A percentile compares a stretch with the other conserved stretches of the same genome.
These are phyloP conservation scores for Diaporthe ilicicola DNA, from an alignment of 2,329 filamentous ascomycete species.

Conservation along the genomic window DNA sequence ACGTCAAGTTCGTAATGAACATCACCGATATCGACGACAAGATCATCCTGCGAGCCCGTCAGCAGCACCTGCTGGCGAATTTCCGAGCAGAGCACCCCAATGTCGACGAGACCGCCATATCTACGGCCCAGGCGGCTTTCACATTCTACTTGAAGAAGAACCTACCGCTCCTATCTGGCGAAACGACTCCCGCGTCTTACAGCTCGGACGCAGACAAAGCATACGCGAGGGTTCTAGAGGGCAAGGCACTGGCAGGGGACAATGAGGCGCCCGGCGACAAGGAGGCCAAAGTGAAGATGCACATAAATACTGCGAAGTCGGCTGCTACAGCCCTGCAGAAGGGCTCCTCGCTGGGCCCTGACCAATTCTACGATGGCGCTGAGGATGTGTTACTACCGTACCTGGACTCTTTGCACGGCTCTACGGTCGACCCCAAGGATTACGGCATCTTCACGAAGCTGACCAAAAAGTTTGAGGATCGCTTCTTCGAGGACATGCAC, in stretches of 20 bases:
- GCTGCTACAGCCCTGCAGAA: constrained; percentile 59
- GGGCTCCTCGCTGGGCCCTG: constrained; percentile 18
- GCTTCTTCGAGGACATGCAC: constrained; percentile 89
- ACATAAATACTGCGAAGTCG: constrained; percentile 71
- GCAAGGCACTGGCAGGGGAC: constrained; percentile 63
- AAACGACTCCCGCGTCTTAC: constrained; percentile 56
- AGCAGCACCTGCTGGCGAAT: constrained; percentile 66
- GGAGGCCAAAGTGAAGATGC: constrained; percentile 91
- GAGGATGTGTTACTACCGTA: constrained; percentile 81
- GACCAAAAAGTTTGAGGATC: constrained; percentile 84
- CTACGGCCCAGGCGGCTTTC: constrained; percentile 55
- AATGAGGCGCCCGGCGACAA: constrained; percentile 72
- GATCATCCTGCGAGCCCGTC: constrained; percentile 65
- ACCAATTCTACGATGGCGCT: constrained; percentile 59
- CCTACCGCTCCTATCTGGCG: constrained; percentile 57
- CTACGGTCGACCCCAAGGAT: constrained; percentile 67
- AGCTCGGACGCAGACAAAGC: constrained; percentile 56
- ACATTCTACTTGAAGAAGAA: constrained; percentile 63
- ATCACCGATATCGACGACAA: constrained; percentile 87
- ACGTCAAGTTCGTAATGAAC: constrained; percentile 91
- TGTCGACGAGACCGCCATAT: constrained; percentile 40
- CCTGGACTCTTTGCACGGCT: constrained; percentile 75
- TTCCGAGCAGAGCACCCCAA: constrained; percentile 64
- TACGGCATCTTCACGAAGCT: constrained; percentile 85
- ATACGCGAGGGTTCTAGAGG: constrained; percentile 61